A percentile compares a stretch with the other conserved stretches of the same genome.
phyloP scores from a whole-genome alignment of 805 yeast genomes.

The Candida gorgasii region DNA sequence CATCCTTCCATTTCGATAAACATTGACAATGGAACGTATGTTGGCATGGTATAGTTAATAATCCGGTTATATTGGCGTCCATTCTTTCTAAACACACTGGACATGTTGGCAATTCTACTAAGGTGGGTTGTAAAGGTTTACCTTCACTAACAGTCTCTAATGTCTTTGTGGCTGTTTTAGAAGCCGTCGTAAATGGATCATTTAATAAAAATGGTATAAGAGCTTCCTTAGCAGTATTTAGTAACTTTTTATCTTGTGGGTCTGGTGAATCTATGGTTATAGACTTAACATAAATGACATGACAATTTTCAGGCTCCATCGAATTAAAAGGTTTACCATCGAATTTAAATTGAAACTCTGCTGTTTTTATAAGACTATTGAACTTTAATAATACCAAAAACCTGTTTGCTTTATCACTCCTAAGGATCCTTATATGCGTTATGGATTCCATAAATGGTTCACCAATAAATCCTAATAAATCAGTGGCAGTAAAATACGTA shows the following conservation, averaged over 20 bases:
- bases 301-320: conserved; percentile 88
- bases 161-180: conserved; percentile 31
- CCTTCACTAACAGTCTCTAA: conserved; percentile 9
- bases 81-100: conserved; percentile 90
- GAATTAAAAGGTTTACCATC: conserved; percentile 79
- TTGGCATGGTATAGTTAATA: conserved; percentile 86
- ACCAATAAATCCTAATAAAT: conserved; percentile 78
- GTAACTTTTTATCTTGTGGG: conserved; percentile 10
- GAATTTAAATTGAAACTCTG: conserved; percentile 61
- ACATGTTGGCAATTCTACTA: conserved; percentile 79
- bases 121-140: conserved; percentile 4
- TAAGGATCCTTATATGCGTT: conserved; percentile 71
- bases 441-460: conserved; percentile 53
- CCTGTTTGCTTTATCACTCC: conserved; percentile 65
- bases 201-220: conserved; percentile 65
- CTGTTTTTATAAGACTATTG: conserved; percentile 53
- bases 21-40: conserved; percentile 93
- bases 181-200: conserved; percentile 83
- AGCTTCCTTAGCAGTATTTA: conserved; percentile 19
- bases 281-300: conserved; percentile 67
- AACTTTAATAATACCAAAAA: conserved; percentile 81
- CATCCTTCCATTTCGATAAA: conserved; percentile 84
- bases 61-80: conserved; percentile 79
- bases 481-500: conserved; percentile 82
- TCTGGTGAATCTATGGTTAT: conserved; percentile 40